A percentile compares a stretch with the other conserved stretches of the same genome.
phyloP scores from a whole-genome alignment of 129 eudicot genomes.

The Lactuca saligna region DNA sequence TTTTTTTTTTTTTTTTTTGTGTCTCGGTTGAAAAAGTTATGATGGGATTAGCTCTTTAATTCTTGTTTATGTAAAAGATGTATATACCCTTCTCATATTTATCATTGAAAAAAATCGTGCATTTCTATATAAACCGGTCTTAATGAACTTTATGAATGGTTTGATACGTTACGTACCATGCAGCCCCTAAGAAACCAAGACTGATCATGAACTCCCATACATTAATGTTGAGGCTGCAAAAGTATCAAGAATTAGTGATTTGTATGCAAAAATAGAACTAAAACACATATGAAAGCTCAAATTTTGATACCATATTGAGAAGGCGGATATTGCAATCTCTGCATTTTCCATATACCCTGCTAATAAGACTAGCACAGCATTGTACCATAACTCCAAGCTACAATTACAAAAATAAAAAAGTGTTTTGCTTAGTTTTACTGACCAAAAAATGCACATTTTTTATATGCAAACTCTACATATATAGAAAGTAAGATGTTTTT shows the following conservation, averaged over 20 bases:
- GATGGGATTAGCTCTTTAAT: too few species aligned
- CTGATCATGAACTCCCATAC: conserved; percentile 70
- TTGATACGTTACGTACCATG: conserved; percentile 48
- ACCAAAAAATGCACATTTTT: background rate
- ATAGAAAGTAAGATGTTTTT: too few species aligned
- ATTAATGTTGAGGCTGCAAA: conserved; percentile 63
- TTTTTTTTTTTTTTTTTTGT: too few species aligned
- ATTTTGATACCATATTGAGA: conserved; percentile 62
- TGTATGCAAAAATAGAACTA: background rate
- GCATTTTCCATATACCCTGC: conserved; percentile 68
- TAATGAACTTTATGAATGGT: background rate
- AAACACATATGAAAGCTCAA: background rate
- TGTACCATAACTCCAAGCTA: conserved; percentile 82
- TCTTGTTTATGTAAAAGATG: too few species aligned
- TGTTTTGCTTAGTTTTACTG: background rate
- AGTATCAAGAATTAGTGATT: background rate
- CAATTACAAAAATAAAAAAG: background rate
- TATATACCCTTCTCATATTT: too few species aligned
- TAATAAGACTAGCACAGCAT: conserved; percentile 21
- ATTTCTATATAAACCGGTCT: too few species aligned
- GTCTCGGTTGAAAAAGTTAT: too few species aligned
- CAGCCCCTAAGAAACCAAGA: conserved; percentile 84
- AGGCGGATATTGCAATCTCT: conserved; percentile 74
- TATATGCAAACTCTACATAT: too few species aligned
- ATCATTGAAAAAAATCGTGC: too few species aligned